phyloP scores from a whole-genome alignment of 352 stramenopile genomes.

The Phytopythium vexans region DNA sequence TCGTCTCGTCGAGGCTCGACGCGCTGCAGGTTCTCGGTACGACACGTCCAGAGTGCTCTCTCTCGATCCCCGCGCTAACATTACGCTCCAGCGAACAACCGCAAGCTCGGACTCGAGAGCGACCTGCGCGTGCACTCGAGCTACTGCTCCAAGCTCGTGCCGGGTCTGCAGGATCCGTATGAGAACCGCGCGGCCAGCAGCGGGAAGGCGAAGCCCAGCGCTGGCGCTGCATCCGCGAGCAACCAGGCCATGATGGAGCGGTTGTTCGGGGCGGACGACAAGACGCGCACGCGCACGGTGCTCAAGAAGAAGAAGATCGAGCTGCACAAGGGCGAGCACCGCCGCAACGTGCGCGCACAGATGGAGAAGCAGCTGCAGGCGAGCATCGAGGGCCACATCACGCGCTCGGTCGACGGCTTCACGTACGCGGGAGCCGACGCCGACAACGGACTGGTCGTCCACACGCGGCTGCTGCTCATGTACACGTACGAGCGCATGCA shows the following conservation, averaged over 20 bases:
- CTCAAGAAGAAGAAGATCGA: slow-evolving; percentile 84
- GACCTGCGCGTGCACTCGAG: slow-evolving; percentile 68
- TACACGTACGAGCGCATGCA: slow-evolving; percentile 85
- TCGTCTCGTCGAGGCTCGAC: slow-evolving; percentile 64
- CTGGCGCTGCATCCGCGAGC: slow-evolving; percentile 41
- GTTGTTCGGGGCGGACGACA: slow-evolving; percentile 73
- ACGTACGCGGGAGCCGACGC: slow-evolving; percentile 26
- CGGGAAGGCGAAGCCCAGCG: slow-evolving; percentile 30
- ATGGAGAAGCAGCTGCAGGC: slow-evolving; percentile 87
- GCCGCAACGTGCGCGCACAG: slow-evolving; percentile 65
- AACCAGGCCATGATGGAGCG: slow-evolving; percentile 77
- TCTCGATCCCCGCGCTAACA: too few relatives aligned
- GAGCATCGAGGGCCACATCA: slow-evolving; percentile 87
- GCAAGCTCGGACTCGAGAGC: slow-evolving; percentile 70
- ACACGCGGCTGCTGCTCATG: slow-evolving; percentile 78
- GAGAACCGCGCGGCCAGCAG: slow-evolving; percentile 36
- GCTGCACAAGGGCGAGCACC: slow-evolving; percentile 69
- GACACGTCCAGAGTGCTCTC: too few relatives aligned
- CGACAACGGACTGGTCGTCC: slow-evolving; percentile 43
- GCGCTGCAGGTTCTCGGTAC: slow-evolving; percentile 61
- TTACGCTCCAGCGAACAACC: slow-evolving; percentile 57
- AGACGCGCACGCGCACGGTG: slow-evolving; percentile 47
- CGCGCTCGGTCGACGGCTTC: slow-evolving; percentile 78
- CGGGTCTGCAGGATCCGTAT: slow-evolving; percentile 59
- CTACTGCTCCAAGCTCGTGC: slow-evolving; percentile 72